These are phyloP conservation scores for Apiospora pterosperma DNA, from an alignment of 2,329 filamentous ascomycete species.

Conservation along the genomic window DNA sequence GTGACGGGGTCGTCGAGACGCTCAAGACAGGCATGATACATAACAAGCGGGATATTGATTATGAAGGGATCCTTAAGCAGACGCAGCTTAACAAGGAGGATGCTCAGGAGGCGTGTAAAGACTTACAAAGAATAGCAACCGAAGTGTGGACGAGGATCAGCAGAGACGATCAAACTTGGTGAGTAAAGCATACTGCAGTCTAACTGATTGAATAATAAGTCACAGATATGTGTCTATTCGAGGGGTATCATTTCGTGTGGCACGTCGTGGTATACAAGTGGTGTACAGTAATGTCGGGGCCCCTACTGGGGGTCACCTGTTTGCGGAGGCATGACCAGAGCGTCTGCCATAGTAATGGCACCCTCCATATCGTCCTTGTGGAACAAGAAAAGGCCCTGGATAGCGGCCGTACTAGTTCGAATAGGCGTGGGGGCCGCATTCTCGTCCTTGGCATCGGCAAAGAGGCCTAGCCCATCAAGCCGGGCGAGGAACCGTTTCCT, in stretches of 20 bases:
- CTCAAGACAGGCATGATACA: not conserved
- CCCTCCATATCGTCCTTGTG: constrained; percentile 90
- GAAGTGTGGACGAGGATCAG: not conserved
- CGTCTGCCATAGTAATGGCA: constrained; percentile 76
- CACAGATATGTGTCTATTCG: not conserved
- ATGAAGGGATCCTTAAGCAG: not conserved
- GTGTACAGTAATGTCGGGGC: not conserved
- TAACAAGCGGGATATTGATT: not conserved
- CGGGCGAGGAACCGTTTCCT: constrained; percentile 67
- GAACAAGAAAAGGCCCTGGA: constrained; percentile 92
- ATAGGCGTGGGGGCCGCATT: constrained; percentile 33
- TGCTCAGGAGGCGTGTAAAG: not conserved
- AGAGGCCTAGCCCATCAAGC: constrained; percentile 67
- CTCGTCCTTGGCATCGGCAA: constrained; percentile 53
- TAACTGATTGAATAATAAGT: not conserved
- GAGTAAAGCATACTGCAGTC: not conserved
- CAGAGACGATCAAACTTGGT: not conserved
- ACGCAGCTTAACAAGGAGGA: not conserved
- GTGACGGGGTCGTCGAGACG: not conserved
- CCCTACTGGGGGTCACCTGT: not conserved
- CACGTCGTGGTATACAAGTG: not conserved
- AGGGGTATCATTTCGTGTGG: not conserved
- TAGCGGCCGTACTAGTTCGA: constrained; percentile 79
- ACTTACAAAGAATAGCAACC: not conserved
- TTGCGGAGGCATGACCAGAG: constrained; percentile 40